phyloP scores from a whole-genome alignment of 140 eudicot genomes.

The Cichorium intybus region DNA sequence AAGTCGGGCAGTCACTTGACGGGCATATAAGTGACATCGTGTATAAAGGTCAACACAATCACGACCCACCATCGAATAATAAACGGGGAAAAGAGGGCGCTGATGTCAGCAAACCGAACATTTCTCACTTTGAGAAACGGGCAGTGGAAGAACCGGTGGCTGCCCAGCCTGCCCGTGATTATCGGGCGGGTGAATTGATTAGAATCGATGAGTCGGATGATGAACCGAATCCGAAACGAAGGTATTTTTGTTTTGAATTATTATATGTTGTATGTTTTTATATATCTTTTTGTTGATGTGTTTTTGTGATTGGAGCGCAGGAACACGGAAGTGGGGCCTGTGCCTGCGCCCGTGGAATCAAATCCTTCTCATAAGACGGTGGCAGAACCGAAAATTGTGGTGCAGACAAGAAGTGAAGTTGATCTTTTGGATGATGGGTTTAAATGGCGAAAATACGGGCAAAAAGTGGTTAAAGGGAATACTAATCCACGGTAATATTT shows the following conservation, averaged over 20 bases:
- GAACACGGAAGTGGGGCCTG: constrained; percentile 41
- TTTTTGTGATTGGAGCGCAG: constrained; percentile 38
- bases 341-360: constrained; percentile 21
- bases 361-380: constrained; percentile 47
- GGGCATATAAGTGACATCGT: constrained; percentile 82
- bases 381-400: constrained; percentile 77
- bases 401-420: constrained; percentile 94
- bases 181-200: constrained; percentile 23
- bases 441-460: constrained; percentile 97
- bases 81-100: constrained; percentile 53
- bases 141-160: constrained; percentile 27
- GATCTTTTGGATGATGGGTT: constrained; percentile 94
- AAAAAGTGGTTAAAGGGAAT: constrained; percentile 95
- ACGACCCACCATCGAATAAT: constrained; percentile 51
- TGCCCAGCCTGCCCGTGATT: not conserved
- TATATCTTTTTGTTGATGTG: constrained; percentile 3
- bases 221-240: constrained; percentile 81
- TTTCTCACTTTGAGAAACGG: constrained; percentile 26
- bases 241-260: constrained; percentile 26
- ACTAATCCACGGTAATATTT: constrained; percentile 73
- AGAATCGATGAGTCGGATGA: constrained; percentile 47
- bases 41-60: constrained; percentile 89
- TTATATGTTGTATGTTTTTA: not conserved
- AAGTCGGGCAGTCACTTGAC: constrained; percentile 65
- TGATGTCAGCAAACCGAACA: constrained; percentile 29